phyloP scores from a whole-genome alignment of 371 early-diverging fungal genomes.

The Apophysomyces elegans region DNA sequence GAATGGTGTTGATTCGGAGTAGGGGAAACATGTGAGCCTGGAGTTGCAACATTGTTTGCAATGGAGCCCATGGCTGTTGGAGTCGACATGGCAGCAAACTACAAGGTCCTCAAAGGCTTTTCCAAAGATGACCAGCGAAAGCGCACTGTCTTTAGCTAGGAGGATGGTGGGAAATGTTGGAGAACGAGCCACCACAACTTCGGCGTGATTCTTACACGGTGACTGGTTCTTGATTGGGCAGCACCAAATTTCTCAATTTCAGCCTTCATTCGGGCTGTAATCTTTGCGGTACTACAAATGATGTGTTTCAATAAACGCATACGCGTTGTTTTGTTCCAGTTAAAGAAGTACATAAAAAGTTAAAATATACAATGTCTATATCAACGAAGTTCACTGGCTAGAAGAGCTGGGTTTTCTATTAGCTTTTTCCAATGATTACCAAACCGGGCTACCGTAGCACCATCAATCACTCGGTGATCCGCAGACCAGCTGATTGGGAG shows the following conservation, averaged over 20 bases:
- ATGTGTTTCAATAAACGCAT: too few relatives aligned
- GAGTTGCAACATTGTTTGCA: slow-evolving; percentile 33
- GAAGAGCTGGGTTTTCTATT: slow-evolving; percentile 80
- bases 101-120: background rate
- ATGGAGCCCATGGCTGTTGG: slow-evolving; percentile 15
- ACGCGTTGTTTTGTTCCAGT: too few relatives aligned
- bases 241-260: too few relatives aligned
- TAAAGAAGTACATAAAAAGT: too few relatives aligned
- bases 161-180: too few relatives aligned
- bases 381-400: slow-evolving; percentile 61
- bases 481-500: slow-evolving; percentile 91
- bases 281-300: too few relatives aligned
- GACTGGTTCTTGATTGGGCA: too few relatives aligned
- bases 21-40: slow-evolving; percentile 43
- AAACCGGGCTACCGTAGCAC: slow-evolving; percentile 96
- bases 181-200: too few relatives aligned
- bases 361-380: background rate
- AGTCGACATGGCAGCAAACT: slow-evolving; percentile 20
- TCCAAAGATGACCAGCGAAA: too few relatives aligned
- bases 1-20: slow-evolving; percentile 85
- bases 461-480: slow-evolving; percentile 97
- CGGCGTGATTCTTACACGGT: too few relatives aligned
- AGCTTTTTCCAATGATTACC: slow-evolving; percentile 83
- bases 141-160: too few relatives aligned
- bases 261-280: too few relatives aligned